These are phyloP conservation scores for barrel medic (Medicago truncatula) DNA, from an alignment of 306 rosid genomes.

Conservation along the genomic window DNA sequence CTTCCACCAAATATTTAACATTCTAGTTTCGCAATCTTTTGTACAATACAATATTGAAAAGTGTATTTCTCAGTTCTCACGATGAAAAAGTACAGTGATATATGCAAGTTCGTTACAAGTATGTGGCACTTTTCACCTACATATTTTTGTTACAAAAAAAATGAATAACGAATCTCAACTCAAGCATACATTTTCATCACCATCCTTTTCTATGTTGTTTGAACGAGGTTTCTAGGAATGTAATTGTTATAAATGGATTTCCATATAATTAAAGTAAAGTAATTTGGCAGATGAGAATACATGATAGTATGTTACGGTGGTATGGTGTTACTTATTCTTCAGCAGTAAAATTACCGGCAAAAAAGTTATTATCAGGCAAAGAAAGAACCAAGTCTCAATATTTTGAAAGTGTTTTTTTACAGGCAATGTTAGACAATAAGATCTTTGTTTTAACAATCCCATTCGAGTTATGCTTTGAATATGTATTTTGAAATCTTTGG, in stretches of 20 bases:
- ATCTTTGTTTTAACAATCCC: not conserved
- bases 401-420: too few relatives aligned
- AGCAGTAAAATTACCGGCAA: not conserved
- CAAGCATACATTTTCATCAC: not conserved
- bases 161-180: not conserved
- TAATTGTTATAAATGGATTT: not conserved
- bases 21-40: conserved; percentile 18
- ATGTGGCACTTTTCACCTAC: not conserved
- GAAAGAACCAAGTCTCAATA: not conserved
- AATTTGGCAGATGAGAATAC: not conserved
- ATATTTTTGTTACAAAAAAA: not conserved
- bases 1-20: not conserved
- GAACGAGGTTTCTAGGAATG: not conserved
- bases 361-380: not conserved
- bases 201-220: not conserved
- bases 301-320: not conserved
- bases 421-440: too few relatives aligned
- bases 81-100: not conserved
- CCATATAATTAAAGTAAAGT: not conserved
- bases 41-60: conserved; percentile 7
- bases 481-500: not conserved
- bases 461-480: not conserved
- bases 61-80: not conserved
- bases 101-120: not conserved
- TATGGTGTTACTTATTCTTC: not conserved